Evolutionary conservation across 441 rosid genomes (phyloP), one percentile per base, ranked within the genome.

Genomic region (Raphanus hybrid): DNA sequence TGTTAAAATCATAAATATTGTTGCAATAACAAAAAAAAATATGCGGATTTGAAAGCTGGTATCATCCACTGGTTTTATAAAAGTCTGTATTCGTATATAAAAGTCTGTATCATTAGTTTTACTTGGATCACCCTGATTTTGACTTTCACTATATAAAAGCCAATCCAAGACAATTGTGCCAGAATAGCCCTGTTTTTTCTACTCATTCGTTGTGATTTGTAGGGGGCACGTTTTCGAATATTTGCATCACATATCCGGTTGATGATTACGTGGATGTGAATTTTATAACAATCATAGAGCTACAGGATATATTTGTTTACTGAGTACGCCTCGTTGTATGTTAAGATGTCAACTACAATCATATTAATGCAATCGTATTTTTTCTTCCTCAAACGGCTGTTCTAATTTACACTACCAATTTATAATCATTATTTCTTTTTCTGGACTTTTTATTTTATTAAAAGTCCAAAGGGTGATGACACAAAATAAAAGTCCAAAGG

Each of bases 211-310:
- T 60, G 73, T 75, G 68, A 48, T 61, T 68, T 41, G 4, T 58
- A 66, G 9, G 20, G 60, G 78, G 39, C 78, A 67, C 67, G 78
- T 59, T 59, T 58, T 43, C 78, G 45, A 29, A 32, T 67, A 45
- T 67, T 7, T 66, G 70, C 57, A 66, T 66, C 70, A 43, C 35
- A 66, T 43, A 23, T 43, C 57, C 34, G 57, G 37, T 66, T 32
- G 20, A 43, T 12, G 29, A 16, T 64, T 43, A 54, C 37, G 57
- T 66, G 57, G 35, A 66, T 66, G 70, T 43, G 12, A 66, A 43
- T 43, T 20, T 66, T 29, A 18, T 65, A 65, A 20, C 15, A 60
- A 60, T 27, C 39, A 27, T 60, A 12, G 64, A 62, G 23, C 58
- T 15, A 54, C 23, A 15, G 1, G 8, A 54, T 54, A 54, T 54